Conservation (phyloP, 768 basidiomycete genomes). For the Termitomyces sp. region DNA sequence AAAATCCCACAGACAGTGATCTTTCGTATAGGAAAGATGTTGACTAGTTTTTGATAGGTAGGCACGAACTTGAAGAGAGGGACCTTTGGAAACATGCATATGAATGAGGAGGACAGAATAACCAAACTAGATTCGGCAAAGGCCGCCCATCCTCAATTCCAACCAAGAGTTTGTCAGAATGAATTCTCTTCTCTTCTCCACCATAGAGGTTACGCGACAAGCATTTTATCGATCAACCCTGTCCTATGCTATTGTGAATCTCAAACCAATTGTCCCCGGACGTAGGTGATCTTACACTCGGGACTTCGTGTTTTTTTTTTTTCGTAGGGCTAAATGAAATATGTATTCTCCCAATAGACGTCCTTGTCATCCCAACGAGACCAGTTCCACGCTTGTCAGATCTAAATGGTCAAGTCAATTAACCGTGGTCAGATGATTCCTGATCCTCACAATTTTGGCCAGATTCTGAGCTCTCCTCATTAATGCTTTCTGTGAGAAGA, state of each 20-base stretch:
- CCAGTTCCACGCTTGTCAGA: conserved; percentile 55
- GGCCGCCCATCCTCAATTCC: neutral
- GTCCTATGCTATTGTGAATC: conserved; percentile 87
- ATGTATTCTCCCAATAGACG: conserved; percentile 41
- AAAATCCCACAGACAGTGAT: no score
- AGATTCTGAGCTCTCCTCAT: conserved; percentile 69
- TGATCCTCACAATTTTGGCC: conserved; percentile 7
- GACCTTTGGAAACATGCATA: no score
- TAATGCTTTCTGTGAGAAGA: conserved; percentile 76
- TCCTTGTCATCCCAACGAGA: conserved; percentile 57
- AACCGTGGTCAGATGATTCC: neutral
- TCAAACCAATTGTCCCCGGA: conserved; percentile 91
- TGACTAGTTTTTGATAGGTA: no score
- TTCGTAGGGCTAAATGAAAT: neutral
- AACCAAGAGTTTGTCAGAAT: neutral
- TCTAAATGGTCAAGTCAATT: conserved; percentile 36
- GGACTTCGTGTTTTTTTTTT: neutral
- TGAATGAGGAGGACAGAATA: no score
- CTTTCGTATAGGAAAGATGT: no score
- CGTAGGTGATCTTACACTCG: conserved; percentile 55
- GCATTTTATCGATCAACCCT: conserved; percentile 67
- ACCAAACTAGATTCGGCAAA: neutral
- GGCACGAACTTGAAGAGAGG: no score
- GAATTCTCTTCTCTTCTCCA: conserved; percentile 59
- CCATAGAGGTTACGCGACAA: conserved; percentile 76